A percentile compares a stretch with the other conserved stretches of the same genome.
phyloP scores from a whole-genome alignment of 1,139 yeast species.

The Ogataea hybrid region DNA sequence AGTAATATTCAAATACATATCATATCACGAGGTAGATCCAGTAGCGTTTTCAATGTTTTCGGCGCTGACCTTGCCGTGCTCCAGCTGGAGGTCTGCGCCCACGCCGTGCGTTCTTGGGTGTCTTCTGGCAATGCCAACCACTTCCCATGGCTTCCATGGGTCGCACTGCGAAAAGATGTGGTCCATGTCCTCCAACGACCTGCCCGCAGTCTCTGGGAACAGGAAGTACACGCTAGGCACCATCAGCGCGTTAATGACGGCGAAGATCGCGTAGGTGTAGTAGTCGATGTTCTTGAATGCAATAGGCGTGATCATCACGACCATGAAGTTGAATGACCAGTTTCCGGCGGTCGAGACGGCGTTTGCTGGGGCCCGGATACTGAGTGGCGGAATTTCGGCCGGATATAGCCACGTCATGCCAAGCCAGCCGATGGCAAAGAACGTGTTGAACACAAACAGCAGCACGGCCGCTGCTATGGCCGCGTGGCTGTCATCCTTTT shows the following conservation, averaged over 20 bases:
- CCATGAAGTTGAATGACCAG: conserved; percentile 52
- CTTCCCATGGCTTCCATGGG: conserved; percentile 40
- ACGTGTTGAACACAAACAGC: conserved; percentile 50
- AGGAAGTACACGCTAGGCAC: conserved; percentile 41
- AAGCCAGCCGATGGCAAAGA: conserved; percentile 56
- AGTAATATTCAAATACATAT: not conserved
- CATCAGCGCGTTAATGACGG: conserved; percentile 43
- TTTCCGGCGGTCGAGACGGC: conserved; percentile 44
- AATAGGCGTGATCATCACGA: conserved; percentile 53
- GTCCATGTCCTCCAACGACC: conserved; percentile 46
- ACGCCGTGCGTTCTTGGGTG: not conserved
- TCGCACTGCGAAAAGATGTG: conserved; percentile 36
- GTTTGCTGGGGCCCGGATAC: conserved; percentile 56
- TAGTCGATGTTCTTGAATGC: conserved; percentile 41
- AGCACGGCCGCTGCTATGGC: conserved; percentile 36
- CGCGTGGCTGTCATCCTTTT: conserved; percentile 36
- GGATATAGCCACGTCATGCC: conserved; percentile 63
- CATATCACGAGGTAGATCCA: not conserved
- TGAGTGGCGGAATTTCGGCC: conserved; percentile 60
- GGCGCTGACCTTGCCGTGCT: conserved; percentile 1
- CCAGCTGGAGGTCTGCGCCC: not conserved
- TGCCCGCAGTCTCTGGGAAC: conserved; percentile 44
- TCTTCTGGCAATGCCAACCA: conserved; percentile 34
- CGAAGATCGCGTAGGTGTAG: conserved; percentile 44
- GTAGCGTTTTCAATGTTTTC: not conserved